These are phyloP conservation scores for Penicilliopsis zonata DNA, from an alignment of 495 filamentous ascomycete species.

Conservation along the genomic window DNA sequence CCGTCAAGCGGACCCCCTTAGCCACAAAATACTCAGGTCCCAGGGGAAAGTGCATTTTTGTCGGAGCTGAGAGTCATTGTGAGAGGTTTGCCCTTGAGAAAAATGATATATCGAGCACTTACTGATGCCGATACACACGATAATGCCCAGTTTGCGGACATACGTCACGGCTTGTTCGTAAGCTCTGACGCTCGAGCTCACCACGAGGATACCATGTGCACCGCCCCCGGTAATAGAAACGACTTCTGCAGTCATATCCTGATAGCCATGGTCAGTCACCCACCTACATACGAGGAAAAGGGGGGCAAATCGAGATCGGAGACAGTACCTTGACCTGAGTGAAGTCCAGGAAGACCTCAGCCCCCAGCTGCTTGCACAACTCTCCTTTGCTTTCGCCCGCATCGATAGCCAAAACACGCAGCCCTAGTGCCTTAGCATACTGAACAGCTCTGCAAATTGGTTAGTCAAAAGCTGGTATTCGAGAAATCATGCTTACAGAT, in stretches of 20 bases:
- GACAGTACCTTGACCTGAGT: background rate
- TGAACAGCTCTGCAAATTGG: background rate
- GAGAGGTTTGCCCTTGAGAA: no score
- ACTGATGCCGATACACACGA: background rate
- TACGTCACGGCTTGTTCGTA: background rate
- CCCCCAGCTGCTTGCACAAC: background rate
- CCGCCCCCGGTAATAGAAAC: background rate
- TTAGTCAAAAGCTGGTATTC: background rate
- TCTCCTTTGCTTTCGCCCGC: background rate
- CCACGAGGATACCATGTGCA: background rate
- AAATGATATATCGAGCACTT: no score
- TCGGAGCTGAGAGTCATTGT: background rate
- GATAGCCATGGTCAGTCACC: background rate
- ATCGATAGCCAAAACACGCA: background rate
- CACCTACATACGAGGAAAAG: background rate
- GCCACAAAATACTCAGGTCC: background rate
- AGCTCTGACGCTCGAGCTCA: background rate
- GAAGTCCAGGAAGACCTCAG: background rate
- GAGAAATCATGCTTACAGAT: slow-evolving; percentile 2
- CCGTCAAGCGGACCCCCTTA: background rate
- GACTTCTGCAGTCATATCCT: background rate
- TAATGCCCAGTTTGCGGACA: background rate
- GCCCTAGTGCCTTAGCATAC: background rate
- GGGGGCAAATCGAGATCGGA: background rate
- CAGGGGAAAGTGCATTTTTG: background rate